Evolutionary conservation across 805 yeast species (phyloP).

Genomic region (baker's yeast (Saccharomyces cerevisiae)): DNA sequence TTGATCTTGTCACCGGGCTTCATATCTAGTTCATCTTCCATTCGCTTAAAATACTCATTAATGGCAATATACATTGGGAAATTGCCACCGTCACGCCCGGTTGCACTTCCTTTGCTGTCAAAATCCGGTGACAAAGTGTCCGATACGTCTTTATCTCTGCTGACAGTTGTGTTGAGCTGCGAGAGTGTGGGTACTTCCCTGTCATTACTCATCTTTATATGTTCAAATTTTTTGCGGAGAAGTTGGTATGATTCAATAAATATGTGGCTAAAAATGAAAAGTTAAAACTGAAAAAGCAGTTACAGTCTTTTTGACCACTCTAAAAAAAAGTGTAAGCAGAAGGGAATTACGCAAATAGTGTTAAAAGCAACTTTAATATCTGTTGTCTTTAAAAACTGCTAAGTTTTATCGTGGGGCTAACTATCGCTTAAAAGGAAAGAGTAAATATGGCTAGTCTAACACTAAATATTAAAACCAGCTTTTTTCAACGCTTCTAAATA

Average conservation of each 20-base stretch:
- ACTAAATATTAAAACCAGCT: background rate
- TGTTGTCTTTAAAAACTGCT: background rate
- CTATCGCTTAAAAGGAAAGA: background rate
- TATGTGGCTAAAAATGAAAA: background rate
- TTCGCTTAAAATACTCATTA: slow-evolving; percentile 78
- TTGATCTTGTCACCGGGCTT: slow-evolving; percentile 79
- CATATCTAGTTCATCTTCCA: slow-evolving; percentile 82
- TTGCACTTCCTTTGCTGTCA: slow-evolving; percentile 5
- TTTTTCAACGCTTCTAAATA: background rate
- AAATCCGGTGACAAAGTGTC: slow-evolving; percentile 3
- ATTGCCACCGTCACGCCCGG: slow-evolving; percentile 6
- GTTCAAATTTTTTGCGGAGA: background rate
- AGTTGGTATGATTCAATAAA: background rate
- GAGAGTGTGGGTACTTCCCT: slow-evolving; percentile 10
- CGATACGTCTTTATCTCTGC: slow-evolving; percentile 4
- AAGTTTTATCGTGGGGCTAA: background rate
- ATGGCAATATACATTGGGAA: slow-evolving; percentile 47
- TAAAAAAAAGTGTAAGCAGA: background rate
- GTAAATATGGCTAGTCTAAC: background rate
- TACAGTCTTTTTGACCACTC: background rate
- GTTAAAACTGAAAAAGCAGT: background rate
- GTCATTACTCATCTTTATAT: background rate
- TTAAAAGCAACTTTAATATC: background rate
- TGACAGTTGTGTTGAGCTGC: slow-evolving; percentile 13
- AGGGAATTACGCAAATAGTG: background rate